phyloP scores from a whole-genome alignment of 1,284 basidiomycete species.

The Ustilago curta region DNA sequence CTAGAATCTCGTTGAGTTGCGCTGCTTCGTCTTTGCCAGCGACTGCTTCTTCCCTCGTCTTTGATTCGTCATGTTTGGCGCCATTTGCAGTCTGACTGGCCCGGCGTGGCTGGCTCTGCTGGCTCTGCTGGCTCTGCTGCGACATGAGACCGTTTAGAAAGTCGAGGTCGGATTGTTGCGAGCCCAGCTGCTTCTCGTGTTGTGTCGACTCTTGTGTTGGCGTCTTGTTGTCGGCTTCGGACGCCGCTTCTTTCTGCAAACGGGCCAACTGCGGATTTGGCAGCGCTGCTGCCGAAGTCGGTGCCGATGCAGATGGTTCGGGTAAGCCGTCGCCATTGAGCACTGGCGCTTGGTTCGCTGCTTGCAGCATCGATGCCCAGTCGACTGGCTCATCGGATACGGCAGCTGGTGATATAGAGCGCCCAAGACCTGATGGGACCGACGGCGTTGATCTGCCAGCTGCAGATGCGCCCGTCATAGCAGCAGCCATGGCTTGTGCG shows the following conservation, averaged over 20 bases:
- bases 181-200: conserved; percentile 20
- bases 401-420: conserved; percentile 27
- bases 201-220: conserved; percentile 41
- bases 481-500: conserved; percentile 34
- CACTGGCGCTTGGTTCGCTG: conserved; percentile 22
- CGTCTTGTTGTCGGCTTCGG: conserved; percentile 24
- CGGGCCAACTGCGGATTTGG: conserved; percentile 22
- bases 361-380: conserved; percentile 35
- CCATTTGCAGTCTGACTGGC: conserved; percentile 16
- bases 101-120: neutral
- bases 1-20: conserved; percentile 46
- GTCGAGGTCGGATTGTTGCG: conserved; percentile 39
- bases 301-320: conserved; percentile 12
- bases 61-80: neutral
- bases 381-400: conserved; percentile 31
- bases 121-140: conserved; percentile 11
- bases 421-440: conserved; percentile 34
- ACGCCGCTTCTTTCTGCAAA: conserved; percentile 14
- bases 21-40: conserved; percentile 31
- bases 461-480: conserved; percentile 12
- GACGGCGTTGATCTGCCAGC: conserved; percentile 28
- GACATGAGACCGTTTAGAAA: conserved; percentile 44
- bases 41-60: neutral
- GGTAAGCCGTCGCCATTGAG: conserved; percentile 38
- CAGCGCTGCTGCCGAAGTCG: conserved; percentile 3